Conservation (phyloP, 2,329 filamentous ascomycete genomes). For the Colletotrichum limetticola region DNA sequence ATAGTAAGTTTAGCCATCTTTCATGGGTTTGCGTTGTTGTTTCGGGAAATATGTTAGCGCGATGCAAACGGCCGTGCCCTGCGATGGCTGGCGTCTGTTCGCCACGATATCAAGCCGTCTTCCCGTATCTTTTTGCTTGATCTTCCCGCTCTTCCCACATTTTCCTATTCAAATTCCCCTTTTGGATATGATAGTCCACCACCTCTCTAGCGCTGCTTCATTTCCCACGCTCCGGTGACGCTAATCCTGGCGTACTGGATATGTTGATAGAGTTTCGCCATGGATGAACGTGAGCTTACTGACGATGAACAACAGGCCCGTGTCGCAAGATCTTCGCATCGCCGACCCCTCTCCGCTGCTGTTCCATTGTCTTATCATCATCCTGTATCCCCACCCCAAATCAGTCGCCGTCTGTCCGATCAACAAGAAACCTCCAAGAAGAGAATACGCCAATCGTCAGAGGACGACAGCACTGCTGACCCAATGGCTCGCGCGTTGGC, state of each 20-base stretch:
- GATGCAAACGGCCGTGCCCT: constrained; percentile 31
- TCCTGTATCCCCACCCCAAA: constrained; percentile 60
- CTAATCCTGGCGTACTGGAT: constrained; percentile 13
- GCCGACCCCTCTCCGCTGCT: constrained; percentile 64
- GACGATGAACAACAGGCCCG: constrained; percentile 55
- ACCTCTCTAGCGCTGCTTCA: constrained; percentile 17
- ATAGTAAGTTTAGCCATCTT: constrained; percentile 55
- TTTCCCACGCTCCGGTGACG: constrained; percentile 27
- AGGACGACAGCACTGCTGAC: constrained; percentile 55
- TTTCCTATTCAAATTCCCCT: constrained; percentile 17
- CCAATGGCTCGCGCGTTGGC: constrained; percentile 53
- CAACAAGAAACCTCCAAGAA: constrained; percentile 59
- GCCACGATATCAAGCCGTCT: constrained; percentile 11
- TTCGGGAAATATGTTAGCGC: constrained; percentile 29
- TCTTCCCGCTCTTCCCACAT: constrained; percentile 13
- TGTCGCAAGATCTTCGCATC: constrained; percentile 56
- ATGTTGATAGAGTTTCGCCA: constrained; percentile 14
- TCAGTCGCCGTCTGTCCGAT: constrained; percentile 66
- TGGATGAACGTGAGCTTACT: constrained; percentile 36
- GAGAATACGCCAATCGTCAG: constrained; percentile 47
- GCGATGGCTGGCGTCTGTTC: constrained; percentile 20
- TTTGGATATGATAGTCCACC: constrained; percentile 3
- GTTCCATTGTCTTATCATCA: constrained; percentile 57
- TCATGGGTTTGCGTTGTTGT: constrained; percentile 27
- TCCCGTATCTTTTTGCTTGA: constrained; percentile 24